These are phyloP conservation scores for Rhododendron henanense DNA, from an alignment of 148 eudicot genomes.

Conservation along the genomic window DNA sequence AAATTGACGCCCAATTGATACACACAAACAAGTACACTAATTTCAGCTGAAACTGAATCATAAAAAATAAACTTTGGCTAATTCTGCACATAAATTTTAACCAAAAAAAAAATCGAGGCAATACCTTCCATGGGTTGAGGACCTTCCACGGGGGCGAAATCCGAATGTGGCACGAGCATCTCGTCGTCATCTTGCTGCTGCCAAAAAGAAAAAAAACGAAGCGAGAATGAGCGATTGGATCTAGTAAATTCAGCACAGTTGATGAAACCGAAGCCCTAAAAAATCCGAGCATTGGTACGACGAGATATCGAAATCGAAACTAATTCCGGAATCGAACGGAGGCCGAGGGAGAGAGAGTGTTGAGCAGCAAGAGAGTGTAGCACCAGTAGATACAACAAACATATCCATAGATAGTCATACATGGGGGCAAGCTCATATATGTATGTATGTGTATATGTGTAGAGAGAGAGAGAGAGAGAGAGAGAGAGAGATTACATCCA, in stretches of 20 bases:
- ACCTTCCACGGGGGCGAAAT: slow-evolving; percentile 16
- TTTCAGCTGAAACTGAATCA: not conserved
- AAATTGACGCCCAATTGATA: not conserved
- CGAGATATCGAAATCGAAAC: not conserved
- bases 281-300: not conserved
- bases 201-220: not conserved
- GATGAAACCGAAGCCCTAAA: slow-evolving; percentile 8
- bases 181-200: slow-evolving; percentile 33
- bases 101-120: not conserved
- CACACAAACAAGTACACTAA: not conserved
- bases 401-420: not conserved
- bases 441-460: not conserved
- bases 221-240: slow-evolving; percentile 18
- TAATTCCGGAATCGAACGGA: not conserved
- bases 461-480: slow-evolving; percentile 4
- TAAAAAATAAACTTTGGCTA: not conserved
- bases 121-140: slow-evolving; percentile 39
- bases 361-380: not conserved
- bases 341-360: not conserved
- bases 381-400: not conserved
- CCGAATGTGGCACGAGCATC: slow-evolving; percentile 40
- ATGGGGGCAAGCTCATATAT: not conserved
- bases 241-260: slow-evolving; percentile 9
- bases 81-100: no score
- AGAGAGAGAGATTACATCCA: slow-evolving; percentile 21